These are phyloP conservation scores for Lyophyllum atratum DNA, from an alignment of 768 basidiomycete genomes.

Conservation along the genomic window DNA sequence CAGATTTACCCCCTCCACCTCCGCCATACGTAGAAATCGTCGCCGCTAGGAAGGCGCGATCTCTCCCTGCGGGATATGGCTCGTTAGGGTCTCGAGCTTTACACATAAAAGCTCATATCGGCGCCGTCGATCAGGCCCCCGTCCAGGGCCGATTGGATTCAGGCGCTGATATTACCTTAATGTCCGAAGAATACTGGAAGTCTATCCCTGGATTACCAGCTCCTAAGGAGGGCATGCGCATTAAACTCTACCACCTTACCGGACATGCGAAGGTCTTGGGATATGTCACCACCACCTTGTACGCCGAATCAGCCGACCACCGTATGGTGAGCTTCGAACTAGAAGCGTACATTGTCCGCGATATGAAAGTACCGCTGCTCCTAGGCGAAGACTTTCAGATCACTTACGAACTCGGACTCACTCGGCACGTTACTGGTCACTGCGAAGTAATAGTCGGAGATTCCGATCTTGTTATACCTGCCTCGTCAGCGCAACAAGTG, in stretches of 20 bases:
- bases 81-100: not conserved
- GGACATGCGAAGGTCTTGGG: not conserved
- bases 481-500: slow-evolving; percentile 8
- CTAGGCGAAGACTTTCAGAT: slow-evolving; percentile 34
- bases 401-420: slow-evolving; percentile 22
- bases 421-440: slow-evolving; percentile 5
- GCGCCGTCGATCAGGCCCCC: not conserved
- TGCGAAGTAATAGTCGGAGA: slow-evolving; percentile 6
- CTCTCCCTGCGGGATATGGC: not conserved
- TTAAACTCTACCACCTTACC: not conserved
- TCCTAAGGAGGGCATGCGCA: not conserved
- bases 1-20: not conserved
- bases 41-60: not conserved
- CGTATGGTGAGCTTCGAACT: slow-evolving; percentile 22
- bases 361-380: slow-evolving; percentile 29
- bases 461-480: not conserved
- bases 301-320: not conserved
- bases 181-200: not conserved
- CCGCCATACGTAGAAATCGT: not conserved
- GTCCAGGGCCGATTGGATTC: not conserved
- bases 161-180: not conserved
- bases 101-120: not conserved
- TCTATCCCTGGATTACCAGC: not conserved
- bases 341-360: slow-evolving; percentile 31
- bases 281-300: not conserved